Evolutionary conservation across 106 monocot species (phyloP).

Genomic region (Agapanthus africanus): DNA sequence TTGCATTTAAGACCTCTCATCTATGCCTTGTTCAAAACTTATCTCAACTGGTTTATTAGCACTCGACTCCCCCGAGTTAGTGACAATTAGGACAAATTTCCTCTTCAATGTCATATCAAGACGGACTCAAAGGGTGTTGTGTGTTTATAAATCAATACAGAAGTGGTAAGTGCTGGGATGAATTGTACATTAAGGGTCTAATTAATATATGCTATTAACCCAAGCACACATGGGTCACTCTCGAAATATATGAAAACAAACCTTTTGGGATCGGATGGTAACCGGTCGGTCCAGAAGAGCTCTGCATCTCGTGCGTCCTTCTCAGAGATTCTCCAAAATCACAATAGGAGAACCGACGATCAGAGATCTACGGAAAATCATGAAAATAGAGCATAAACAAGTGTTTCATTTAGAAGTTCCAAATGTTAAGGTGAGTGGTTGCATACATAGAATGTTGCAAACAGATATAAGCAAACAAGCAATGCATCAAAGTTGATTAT

Average conservation of each 20-base stretch:
- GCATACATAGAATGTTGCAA: no score
- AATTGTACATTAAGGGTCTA: no score
- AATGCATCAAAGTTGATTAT: no score
- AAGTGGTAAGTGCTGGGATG: background rate
- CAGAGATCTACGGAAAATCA: background rate
- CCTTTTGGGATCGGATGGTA: constrained; percentile 98
- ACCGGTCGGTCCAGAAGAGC: constrained; percentile 88
- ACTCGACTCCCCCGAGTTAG: no score
- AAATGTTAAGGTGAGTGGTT: background rate
- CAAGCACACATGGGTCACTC: background rate
- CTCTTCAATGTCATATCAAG: no score
- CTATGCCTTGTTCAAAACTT: background rate
- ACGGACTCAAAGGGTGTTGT: background rate
- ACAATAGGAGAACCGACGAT: background rate
- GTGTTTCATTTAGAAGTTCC: background rate
- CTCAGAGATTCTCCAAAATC: constrained; percentile 77
- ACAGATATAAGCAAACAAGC: no score
- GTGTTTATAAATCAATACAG: background rate
- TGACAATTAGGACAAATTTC: background rate
- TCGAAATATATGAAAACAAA: no score
- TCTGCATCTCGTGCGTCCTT: constrained; percentile 95
- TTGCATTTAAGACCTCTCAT: background rate
- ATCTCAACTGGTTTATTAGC: background rate
- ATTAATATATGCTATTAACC: no score
- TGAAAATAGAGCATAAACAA: background rate